Evolutionary conservation across 305 asterid species (phyloP), one percentile per base, ranked within the genome.

Genomic region (Fraxinus velutina): DNA sequence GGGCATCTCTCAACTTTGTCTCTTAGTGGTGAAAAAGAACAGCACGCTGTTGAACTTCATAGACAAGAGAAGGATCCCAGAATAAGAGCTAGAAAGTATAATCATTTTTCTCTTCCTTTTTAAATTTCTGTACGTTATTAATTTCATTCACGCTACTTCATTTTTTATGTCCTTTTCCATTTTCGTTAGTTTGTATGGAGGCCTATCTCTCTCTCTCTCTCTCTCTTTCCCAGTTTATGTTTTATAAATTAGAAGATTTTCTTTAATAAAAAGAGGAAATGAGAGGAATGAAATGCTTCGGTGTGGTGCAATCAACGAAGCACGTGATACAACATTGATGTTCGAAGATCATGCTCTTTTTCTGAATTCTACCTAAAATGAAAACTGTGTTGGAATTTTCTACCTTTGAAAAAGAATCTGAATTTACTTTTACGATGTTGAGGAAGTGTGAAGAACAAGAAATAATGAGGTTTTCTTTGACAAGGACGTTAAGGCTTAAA

Each of bases 71-170:
- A 52, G 66, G 97, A 96, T 85, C 98, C 99, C 29, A 86, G 94
- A 77, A 88, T 10, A 80, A 90, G 89, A 19, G 97, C 98, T 1
- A 87, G 99, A 82, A 91, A 90, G 98, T 93, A 86, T 57, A 79
- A 0, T n/a, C 19, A 8, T 21, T 60, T 60, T 78, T 76, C 10
- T 33, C 29, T 27, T 8, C 13, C 4, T 24, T 72, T 68, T 15
- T 8, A 1, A 12, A 2, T 76, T 57, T 47, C 12, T 36, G 57
- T 57, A 77, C 32, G 0, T 55, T 80, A 81, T 71, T 39, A 17
- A 50, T 22, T 76, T 36, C 24, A 72, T 84, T 70, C 84, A 13
- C 80, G 83, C 73, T 83, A n/a, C 81, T 83, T 85, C 88, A 82
- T 89, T 90, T 86, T 75, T 81, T 50, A 29, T 33, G 39, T 55